Percentiles rank a stretch among this genome's conserved stretches.
Conservation (phyloP, 2,329 filamentous ascomycete genomes). For the Fusarium sp. region DNA sequence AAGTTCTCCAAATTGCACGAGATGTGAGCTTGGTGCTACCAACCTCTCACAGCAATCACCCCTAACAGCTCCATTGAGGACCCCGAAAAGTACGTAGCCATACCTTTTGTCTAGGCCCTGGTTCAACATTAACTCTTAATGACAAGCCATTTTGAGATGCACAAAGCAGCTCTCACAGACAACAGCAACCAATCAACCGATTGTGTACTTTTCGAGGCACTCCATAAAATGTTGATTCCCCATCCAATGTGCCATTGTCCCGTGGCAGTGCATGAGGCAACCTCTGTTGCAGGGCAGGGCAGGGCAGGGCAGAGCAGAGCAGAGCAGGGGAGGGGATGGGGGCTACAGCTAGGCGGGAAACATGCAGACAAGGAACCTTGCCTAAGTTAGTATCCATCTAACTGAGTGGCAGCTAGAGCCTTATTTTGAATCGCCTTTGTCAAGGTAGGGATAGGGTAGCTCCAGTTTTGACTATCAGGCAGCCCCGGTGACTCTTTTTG, state of each 20-base stretch:
- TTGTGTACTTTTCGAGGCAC: background rate
- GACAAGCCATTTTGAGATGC: constrained; percentile 20
- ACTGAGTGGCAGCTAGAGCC: constrained; percentile 3
- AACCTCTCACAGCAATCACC: background rate
- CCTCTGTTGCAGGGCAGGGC: constrained; percentile 32
- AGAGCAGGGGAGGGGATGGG: too few species aligned
- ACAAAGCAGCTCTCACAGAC: constrained; percentile 24
- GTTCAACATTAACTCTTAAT: constrained; percentile 20
- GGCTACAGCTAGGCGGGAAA: background rate
- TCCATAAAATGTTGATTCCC: constrained; percentile 7
- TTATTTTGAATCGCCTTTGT: constrained; percentile 11
- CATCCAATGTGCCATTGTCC: constrained; percentile 47
- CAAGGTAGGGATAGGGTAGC: too few species aligned
- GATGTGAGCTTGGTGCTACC: background rate
- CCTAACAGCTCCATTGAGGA: constrained; percentile 7
- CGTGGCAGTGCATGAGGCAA: constrained; percentile 52
- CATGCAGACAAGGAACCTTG: too few species aligned
- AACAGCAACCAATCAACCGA: constrained; percentile 29
- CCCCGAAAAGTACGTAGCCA: too few species aligned
- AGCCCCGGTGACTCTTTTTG: constrained; percentile 22
- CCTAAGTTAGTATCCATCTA: background rate
- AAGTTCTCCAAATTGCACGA: background rate
- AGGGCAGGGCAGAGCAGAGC: constrained; percentile 8
- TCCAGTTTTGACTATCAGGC: background rate
- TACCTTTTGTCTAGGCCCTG: background rate